Evolutionary conservation across 2,329 filamentous ascomycete species (phyloP), one percentile per base, ranked within the genome.

Genomic region (Pseudogymnoascus sp.): DNA sequence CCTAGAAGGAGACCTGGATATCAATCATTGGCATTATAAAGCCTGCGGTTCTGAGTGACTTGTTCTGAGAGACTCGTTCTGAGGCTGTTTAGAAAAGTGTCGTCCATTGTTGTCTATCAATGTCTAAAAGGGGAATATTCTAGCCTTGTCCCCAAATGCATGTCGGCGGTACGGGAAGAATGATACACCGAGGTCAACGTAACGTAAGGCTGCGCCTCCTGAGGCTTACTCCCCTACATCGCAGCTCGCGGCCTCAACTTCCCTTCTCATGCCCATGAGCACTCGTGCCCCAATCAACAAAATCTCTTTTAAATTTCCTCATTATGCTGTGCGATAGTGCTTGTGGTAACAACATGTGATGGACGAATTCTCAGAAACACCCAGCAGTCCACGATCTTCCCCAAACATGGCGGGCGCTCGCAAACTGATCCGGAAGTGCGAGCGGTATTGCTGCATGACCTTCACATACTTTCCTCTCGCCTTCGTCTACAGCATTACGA

Each of bases 401-500:
- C 31, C 15, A 55, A 55, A 55, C 29, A 55, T 55, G 48, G 48
- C 48, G 29, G 29, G 48, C 48, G 58, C 27, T 39, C 58, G 58
- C 58, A 59, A 59, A 40, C 18, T 37, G 21, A 37, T 59, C 35
- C 58, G 88, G 66, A 84, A 82, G 73, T 80, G 89, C 69, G 92
- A 97, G 80, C 88, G 92, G 59, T 87, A 84, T 71, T 97, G 92
- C 80, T 97, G 92, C 77, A 78, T 81, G 45, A 83, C 86, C 64
- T 81, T 88, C 60, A 89, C 85, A 27, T 96, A 92, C 74, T 90
- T 96, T 68, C 93, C 93, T n/a, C 80, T 97, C 15, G 79, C 79
- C 29, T 96, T 97, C 72, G 90, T 97, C 63, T 97, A 96, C 71
- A 83, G 88, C 62, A 75, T 97, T 67, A 93, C 91, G n/a, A 88